These are phyloP conservation scores for Pseudocohnilembus persalinus DNA, from an alignment of 169 alveolate genomes.

Conservation along the genomic window DNA sequence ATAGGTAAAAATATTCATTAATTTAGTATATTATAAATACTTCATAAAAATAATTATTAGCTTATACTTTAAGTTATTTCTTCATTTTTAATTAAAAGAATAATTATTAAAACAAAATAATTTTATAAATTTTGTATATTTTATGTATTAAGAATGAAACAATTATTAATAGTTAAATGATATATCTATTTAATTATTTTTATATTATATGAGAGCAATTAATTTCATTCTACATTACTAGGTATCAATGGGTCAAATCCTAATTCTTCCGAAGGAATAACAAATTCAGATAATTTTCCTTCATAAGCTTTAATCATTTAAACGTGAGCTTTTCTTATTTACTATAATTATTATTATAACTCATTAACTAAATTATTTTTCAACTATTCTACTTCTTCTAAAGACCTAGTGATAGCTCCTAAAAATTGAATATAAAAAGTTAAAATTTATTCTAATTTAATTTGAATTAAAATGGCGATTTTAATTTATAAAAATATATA, in stretches of 20 bases:
- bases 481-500: neutral
- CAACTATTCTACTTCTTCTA: slow-evolving; percentile 83
- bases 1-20: too few species aligned
- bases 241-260: slow-evolving; percentile 90
- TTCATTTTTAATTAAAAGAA: too few species aligned
- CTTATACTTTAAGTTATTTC: too few species aligned
- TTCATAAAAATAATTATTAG: too few species aligned
- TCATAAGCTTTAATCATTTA: slow-evolving; percentile 89
- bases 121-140: neutral
- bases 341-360: slow-evolving; percentile 76
- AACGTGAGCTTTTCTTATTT: slow-evolving; percentile 86
- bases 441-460: neutral
- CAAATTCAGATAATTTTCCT: slow-evolving; percentile 86
- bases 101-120: too few species aligned
- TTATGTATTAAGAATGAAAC: neutral
- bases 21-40: too few species aligned
- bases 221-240: slow-evolving; percentile 57
- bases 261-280: slow-evolving; percentile 88
- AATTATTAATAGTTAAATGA: neutral
- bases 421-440: neutral
- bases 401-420: slow-evolving; percentile 65
- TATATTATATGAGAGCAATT: neutral
- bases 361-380: slow-evolving; percentile 76
- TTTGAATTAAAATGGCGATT: too few species aligned
- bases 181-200: neutral